phyloP scores from a whole-genome alignment of 2,329 filamentous ascomycete genomes.

The Pseudocercospora musae region DNA sequence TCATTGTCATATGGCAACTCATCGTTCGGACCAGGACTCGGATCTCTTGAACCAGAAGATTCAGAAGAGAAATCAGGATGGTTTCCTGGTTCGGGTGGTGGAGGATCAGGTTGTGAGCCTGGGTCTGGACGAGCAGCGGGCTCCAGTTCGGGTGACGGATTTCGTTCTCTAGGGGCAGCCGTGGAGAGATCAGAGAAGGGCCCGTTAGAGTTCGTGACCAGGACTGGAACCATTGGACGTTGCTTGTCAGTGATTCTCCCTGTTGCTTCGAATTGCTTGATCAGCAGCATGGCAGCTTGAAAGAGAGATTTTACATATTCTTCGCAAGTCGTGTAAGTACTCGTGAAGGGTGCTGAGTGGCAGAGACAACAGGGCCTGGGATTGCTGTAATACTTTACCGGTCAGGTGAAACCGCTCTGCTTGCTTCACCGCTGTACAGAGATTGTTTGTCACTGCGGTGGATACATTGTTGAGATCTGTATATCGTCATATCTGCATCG shows the following conservation, averaged over 20 bases:
- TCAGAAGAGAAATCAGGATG: neutral
- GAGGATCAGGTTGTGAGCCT: neutral
- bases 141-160: neutral
- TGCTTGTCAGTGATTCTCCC: neutral
- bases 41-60: no score
- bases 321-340: neutral
- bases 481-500: neutral
- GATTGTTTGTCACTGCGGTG: neutral
- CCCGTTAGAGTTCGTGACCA: neutral
- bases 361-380: neutral
- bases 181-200: neutral
- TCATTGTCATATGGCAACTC: no score
- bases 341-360: neutral
- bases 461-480: neutral
- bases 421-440: neutral
- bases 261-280: no score
- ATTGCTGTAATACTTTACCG: neutral
- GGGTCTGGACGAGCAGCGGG: neutral
- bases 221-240: neutral
- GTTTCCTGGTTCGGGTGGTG: neutral
- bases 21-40: no score
- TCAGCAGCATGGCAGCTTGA: no score
- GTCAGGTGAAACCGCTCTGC: neutral
- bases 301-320: neutral
- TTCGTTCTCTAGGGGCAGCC: neutral